These are phyloP conservation scores for Penicillium sp. DNA, from an alignment of 2,329 filamentous ascomycete species.

Conservation along the genomic window DNA sequence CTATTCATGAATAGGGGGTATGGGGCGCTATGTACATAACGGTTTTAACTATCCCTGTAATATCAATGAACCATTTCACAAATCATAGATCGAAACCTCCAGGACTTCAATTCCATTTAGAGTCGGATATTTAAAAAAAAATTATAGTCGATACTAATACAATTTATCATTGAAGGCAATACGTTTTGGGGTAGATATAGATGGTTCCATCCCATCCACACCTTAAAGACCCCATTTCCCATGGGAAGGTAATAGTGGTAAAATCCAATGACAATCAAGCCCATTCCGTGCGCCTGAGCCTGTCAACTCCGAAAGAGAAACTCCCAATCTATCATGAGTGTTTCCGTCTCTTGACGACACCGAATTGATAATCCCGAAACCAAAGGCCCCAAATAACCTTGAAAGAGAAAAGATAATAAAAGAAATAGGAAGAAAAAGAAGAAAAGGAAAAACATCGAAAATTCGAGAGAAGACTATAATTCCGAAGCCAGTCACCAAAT, in stretches of 20 bases:
- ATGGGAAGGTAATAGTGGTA: slow-evolving; percentile 1
- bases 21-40: background rate
- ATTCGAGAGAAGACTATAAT: background rate
- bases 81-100: background rate
- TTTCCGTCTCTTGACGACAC: slow-evolving; percentile 1
- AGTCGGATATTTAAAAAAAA: background rate
- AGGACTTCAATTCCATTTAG: background rate
- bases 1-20: slow-evolving; percentile 42
- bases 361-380: background rate
- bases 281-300: background rate
- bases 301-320: background rate
- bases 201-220: background rate
- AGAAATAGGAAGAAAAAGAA: background rate
- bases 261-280: background rate
- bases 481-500: background rate
- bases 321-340: background rate
- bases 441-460: background rate
- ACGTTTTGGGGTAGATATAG: background rate
- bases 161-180: slow-evolving; percentile 1
- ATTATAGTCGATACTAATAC: slow-evolving; percentile 8
- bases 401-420: background rate
- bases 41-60: background rate
- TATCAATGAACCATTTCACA: background rate
- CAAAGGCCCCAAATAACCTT: slow-evolving; percentile 2
- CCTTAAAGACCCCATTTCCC: background rate